Evolutionary conservation across 495 filamentous ascomycete species (phyloP), one percentile per base, ranked within the genome.

Genomic region (Xylaria palmicola): DNA sequence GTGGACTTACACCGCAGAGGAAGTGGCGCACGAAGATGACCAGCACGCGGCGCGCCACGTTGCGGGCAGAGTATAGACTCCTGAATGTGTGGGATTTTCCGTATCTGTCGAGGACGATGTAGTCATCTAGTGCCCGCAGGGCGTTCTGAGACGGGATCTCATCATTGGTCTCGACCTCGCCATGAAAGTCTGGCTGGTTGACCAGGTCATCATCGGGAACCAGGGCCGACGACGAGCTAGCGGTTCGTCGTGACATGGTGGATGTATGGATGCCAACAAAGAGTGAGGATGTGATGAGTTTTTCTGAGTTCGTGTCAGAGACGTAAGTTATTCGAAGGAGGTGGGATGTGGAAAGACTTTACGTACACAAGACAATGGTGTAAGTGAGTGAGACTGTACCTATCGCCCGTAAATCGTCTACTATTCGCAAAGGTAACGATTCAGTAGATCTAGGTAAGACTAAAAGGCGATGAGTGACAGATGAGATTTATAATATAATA

Each of bases 11-110:
- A 2, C 91, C 90, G 66, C 92, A 96, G 79, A 90, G 93, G 77
- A 96, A 96, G 74, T 96, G 91, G 22, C 92, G 82, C 45, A 96
- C 82, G 66, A 96, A 96, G 52, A 95, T 85, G 17, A 95, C 70
- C 29, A 94, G 76, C 1, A 90, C 86, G 6, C 87, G 76, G 1
- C 79, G 74, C 12, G 81, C 71, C 0, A 75, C 69, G 56, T 82
- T 78, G n/a, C 75, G 71, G 20, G 84, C 84, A 6, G 77, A 73
- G 66, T 90, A 92, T 20, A 94, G 71, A 56, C 79, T 85, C 68
- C 85, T 85, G 77, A 93, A 94, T 4, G 84, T 76, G 43, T 80
- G 75, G 3, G 78, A 68, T 49, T 85, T 85, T 13, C 88, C 87
- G 45, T 90, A 71, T 32, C 75, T 74, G 65, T 90, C 89, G 34